phyloP scores from a whole-genome alignment of 805 yeast species.

The Yamadazyma akitaensis region DNA sequence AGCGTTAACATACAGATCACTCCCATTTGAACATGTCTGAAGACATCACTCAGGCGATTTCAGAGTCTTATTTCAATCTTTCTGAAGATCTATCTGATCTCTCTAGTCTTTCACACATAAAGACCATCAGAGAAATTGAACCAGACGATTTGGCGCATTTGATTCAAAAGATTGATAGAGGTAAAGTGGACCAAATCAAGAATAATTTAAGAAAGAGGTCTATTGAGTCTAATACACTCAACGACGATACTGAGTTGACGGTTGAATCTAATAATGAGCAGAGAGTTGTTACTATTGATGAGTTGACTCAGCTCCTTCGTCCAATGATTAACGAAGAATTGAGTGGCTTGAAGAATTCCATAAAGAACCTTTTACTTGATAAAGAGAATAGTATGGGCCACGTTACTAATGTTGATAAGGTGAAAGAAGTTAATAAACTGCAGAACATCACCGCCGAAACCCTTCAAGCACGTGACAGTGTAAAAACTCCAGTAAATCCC shows the following conservation, averaged over 20 bases:
- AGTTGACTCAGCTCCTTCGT: constrained; percentile 15
- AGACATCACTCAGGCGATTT: constrained; percentile 23
- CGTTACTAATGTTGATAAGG: background rate
- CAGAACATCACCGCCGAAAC: too few species aligned
- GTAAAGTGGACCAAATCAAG: background rate
- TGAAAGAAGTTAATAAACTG: too few species aligned
- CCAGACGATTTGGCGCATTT: constrained; percentile 3
- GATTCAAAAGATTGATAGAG: constrained; percentile 4
- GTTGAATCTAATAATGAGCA: constrained; percentile 2
- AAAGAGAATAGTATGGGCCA: constrained; percentile 1
- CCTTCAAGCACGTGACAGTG: background rate
- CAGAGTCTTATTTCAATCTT: constrained; percentile 30
- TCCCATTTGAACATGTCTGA: constrained; percentile 7
- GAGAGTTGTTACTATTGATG: constrained; percentile 10
- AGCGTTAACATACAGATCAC: background rate
- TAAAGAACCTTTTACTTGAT: constrained; percentile 2
- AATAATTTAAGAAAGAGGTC: background rate
- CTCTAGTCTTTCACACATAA: constrained; percentile 1
- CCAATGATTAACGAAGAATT: constrained; percentile 18
- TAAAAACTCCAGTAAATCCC: background rate
- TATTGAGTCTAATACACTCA: constrained; percentile 2
- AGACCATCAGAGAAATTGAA: constrained; percentile 1
- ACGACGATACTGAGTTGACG: constrained; percentile 13
- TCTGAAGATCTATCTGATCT: constrained; percentile 11
- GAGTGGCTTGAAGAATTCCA: constrained; percentile 15